A percentile compares a stretch with the other conserved stretches of the same genome.
These are phyloP conservation scores for Pontederia crassipes DNA, from an alignment of 176 grass and related monocot species.

Conservation along the genomic window DNA sequence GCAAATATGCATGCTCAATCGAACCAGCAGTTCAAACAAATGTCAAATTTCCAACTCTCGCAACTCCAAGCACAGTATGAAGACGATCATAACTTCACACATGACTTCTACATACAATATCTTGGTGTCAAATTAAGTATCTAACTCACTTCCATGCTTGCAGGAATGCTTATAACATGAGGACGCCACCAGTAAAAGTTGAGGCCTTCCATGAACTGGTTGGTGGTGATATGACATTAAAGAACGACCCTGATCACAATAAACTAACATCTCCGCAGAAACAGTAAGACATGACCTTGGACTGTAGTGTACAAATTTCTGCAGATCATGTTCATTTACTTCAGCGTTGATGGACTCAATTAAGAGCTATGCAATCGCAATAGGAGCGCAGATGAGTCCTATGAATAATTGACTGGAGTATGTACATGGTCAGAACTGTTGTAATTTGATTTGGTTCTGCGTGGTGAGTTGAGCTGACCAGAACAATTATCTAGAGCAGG, in stretches of 20 bases:
- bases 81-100: background rate
- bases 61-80: slow-evolving; percentile 30
- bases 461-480: too few relatives aligned
- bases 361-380: too few relatives aligned
- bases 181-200: slow-evolving; percentile 68
- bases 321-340: too few relatives aligned
- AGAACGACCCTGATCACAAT: slow-evolving; percentile 53
- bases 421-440: too few relatives aligned
- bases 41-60: slow-evolving; percentile 45
- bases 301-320: too few relatives aligned
- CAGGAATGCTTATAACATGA: slow-evolving; percentile 71
- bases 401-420: too few relatives aligned
- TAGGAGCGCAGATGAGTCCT: too few relatives aligned
- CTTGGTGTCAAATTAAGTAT: background rate
- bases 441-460: too few relatives aligned
- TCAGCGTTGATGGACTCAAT: too few relatives aligned
- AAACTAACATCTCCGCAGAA: slow-evolving; percentile 56
- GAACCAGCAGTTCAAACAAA: slow-evolving; percentile 64
- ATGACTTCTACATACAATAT: background rate
- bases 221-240: slow-evolving; percentile 45
- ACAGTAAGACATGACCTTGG: slow-evolving; percentile 13
- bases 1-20: slow-evolving; percentile 33
- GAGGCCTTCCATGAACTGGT: slow-evolving; percentile 80
- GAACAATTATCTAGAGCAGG: too few relatives aligned
- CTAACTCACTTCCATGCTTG: background rate